A percentile compares a stretch with the other conserved stretches of the same genome.
phyloP scores from a whole-genome alignment of 306 rosid genomes.

The Adenanthera pavonina region DNA sequence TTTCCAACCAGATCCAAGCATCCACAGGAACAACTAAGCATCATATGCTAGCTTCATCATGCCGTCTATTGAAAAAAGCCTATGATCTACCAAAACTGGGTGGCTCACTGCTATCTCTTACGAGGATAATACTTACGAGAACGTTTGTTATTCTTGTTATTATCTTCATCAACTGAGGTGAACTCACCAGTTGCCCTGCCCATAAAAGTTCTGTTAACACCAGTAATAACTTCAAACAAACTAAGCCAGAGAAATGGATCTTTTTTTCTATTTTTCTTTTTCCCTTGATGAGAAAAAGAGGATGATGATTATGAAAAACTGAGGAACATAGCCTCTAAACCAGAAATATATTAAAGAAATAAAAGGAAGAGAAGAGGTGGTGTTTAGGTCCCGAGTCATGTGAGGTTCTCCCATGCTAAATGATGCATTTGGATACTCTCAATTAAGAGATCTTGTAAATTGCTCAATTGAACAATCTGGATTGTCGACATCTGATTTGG shows the following conservation, averaged over 20 bases:
- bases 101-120: conserved; percentile 6
- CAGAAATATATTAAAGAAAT: neutral
- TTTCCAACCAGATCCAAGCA: conserved; percentile 23
- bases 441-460: too few species aligned
- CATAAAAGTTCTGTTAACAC: conserved; percentile 26
- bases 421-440: too few species aligned
- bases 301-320: neutral
- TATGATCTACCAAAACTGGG: neutral
- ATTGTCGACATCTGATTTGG: too few species aligned
- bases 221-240: neutral
- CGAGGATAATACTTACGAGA: neutral
- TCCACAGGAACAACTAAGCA: conserved; percentile 12
- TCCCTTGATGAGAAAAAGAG: neutral
- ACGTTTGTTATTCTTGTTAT: neutral
- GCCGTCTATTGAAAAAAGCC: conserved; percentile 18
- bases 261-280: neutral
- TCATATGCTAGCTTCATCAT: conserved; percentile 15
- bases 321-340: too few species aligned
- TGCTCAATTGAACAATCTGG: too few species aligned
- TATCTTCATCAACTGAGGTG: conserved; percentile 19
- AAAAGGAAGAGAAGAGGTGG: neutral
- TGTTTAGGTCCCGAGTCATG: neutral
- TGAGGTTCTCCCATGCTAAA: too few species aligned
- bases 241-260: neutral
- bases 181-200: conserved; percentile 85